Conservation (phyloP, 148 eudicot species). For the Nyssa sinensis region DNA sequence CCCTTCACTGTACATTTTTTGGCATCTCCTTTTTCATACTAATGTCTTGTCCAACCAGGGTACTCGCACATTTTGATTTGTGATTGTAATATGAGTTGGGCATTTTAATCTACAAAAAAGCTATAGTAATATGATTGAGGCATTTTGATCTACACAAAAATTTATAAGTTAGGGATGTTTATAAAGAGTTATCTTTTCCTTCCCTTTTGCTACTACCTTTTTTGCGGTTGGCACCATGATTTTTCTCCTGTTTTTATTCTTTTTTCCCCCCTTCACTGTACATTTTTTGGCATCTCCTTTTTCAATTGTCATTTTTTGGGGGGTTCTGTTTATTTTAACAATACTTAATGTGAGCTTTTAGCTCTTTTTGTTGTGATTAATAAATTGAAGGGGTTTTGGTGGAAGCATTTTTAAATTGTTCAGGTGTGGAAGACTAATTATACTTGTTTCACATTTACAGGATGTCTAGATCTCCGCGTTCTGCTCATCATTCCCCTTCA, state of each 20-base stretch:
- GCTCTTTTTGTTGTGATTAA: too few relatives aligned
- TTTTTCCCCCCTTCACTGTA: not conserved
- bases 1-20: not conserved
- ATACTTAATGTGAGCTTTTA: too few relatives aligned
- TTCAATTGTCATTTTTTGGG: too few relatives aligned
- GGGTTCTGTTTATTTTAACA: not conserved
- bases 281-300: not conserved
- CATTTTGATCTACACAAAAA: too few relatives aligned
- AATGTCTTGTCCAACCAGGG: not conserved
- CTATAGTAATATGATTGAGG: too few relatives aligned
- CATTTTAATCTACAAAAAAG: too few relatives aligned
- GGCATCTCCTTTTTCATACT: not conserved
- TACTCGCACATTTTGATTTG: not conserved
- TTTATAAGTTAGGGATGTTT: too few relatives aligned
- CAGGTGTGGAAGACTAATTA: constrained; percentile 13
- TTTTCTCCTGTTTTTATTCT: not conserved
- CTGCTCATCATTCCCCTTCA: constrained; percentile 50
- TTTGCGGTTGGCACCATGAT: too few relatives aligned
- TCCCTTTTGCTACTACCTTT: not conserved
- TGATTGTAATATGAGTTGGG: not conserved
- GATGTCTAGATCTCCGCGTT: constrained; percentile 57
- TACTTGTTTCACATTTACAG: constrained; percentile 38
- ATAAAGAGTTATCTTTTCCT: too few relatives aligned
- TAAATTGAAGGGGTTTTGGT: not conserved
- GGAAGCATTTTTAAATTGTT: not conserved